phyloP scores from a whole-genome alignment of 129 eudicot species.

The Flaveria trinervia region DNA sequence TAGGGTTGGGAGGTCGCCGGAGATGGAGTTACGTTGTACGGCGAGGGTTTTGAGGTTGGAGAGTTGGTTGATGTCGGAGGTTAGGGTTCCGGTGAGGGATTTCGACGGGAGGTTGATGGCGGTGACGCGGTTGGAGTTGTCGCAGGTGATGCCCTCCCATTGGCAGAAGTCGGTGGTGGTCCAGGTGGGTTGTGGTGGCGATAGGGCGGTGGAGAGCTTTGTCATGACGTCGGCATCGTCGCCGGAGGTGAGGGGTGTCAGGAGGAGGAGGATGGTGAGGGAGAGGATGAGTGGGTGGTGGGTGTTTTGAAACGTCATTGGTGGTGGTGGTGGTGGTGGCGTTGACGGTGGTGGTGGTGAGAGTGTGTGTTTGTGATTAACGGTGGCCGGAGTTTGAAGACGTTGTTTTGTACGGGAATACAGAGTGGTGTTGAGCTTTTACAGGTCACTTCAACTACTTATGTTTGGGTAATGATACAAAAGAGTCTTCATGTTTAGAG shows the following conservation, averaged over 20 bases:
- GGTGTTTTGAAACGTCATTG: neutral
- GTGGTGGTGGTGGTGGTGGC: too few species aligned
- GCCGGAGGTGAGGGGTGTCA: neutral
- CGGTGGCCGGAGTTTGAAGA: too few species aligned
- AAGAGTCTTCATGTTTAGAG: too few species aligned
- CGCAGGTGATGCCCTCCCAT: slow-evolving; percentile 13
- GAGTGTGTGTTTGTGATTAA: too few species aligned
- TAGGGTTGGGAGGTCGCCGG: slow-evolving; percentile 24
- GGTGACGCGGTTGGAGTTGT: slow-evolving; percentile 31
- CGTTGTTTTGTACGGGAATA: too few species aligned
- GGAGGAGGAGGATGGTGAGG: neutral
- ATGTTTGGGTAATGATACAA: too few species aligned
- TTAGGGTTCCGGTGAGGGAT: slow-evolving; percentile 46
- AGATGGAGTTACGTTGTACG: slow-evolving; percentile 38
- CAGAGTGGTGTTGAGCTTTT: too few species aligned
- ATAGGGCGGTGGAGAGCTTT: neutral
- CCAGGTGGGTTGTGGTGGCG: neutral
- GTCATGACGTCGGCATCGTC: slow-evolving; percentile 6
- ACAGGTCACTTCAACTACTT: too few species aligned
- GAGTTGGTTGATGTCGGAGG: slow-evolving; percentile 35
- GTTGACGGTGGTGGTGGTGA: too few species aligned
- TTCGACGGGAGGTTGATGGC: slow-evolving; percentile 35
- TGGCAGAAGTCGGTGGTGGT: neutral
- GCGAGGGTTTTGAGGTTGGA: slow-evolving; percentile 38
- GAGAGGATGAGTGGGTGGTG: neutral